Base-by-base conservation (phyloP, 805 yeast genomes). In the Naumovozyma castellii region DNA sequence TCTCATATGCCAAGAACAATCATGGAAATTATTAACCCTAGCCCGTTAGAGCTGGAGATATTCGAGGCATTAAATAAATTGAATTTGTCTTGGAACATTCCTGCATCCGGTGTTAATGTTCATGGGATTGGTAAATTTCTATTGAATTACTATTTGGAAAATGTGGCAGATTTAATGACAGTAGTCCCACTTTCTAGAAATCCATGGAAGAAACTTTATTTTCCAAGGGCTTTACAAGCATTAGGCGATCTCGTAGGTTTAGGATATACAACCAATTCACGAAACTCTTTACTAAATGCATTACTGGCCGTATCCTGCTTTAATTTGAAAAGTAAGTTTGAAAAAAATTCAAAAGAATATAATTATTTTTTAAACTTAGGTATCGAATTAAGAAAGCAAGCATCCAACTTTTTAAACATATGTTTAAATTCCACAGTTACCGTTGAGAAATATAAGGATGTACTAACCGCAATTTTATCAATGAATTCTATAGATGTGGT, bases 401-500 rank as follows among this genome's bases (percentile, higher is more conserved):
- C 94, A 1, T 71, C 80, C 39, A 66, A 70, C 28, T 83, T 81
- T 57, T 70, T 85, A 35, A 73, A 75, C 47, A 67, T 70, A 40
- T 76, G 86, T 51, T 61, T 74, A 54, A 72, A 55, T 44, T 73
- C 53, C 57, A 77, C 68, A 53, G 71, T 66, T 42, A 68, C 66
- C 48, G 64, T 44, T 40, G 84, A 82, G 52, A 81, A 82, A 56
- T 85, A 86, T 58, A 85, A 86, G 54, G 95, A 85, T 54, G 83
- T 84, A 3, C 58, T 86, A 19, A 82, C 85, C 37, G 92, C 94
- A 1, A 78, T 84, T 17, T 68, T 86, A 57, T 79, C 92, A 2
- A 84, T 85, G 94, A 84, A 80, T 36, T 78, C 88, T 5, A 83
- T 86, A 38, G 95, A 86, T 62, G 79, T 84, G 38, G 88, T 84